These are phyloP conservation scores for Chrysanthemum makinoi DNA, from an alignment of 129 eudicot genomes.

Conservation along the genomic window DNA sequence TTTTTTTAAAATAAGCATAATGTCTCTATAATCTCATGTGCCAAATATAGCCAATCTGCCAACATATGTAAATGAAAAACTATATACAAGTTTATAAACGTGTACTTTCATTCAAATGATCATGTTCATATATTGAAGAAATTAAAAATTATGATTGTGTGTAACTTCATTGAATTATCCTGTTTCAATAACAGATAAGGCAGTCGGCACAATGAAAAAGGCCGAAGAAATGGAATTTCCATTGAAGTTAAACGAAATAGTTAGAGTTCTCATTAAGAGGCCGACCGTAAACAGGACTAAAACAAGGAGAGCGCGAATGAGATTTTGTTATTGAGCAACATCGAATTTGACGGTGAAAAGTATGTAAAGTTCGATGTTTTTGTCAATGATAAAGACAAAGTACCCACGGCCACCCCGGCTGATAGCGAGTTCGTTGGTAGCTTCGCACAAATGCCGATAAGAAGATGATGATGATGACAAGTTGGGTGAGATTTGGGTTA, in stretches of 20 bases:
- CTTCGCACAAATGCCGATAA: constrained; percentile 38
- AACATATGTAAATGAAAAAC: too few species aligned
- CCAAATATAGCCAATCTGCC: too few species aligned
- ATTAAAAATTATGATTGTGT: neutral
- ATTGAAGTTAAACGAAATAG: constrained; percentile 24
- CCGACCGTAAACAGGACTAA: constrained; percentile 38
- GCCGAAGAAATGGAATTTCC: constrained; percentile 27
- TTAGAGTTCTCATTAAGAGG: constrained; percentile 41
- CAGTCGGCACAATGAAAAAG: neutral
- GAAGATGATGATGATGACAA: constrained; percentile 1
- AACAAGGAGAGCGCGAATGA: constrained; percentile 38
- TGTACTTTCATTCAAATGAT: too few species aligned
- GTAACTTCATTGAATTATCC: neutral
- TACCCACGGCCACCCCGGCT: constrained; percentile 24
- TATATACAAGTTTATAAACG: too few species aligned
- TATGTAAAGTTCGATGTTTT: constrained; percentile 46
- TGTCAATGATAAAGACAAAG: constrained; percentile 40
- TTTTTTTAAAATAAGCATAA: too few species aligned
- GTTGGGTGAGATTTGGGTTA: constrained; percentile 32
- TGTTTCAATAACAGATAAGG: neutral
- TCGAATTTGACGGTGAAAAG: constrained; percentile 26
- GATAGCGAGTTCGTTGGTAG: constrained; percentile 57
- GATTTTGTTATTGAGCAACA: constrained; percentile 35
- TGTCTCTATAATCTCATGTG: too few species aligned
- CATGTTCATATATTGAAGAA: too few species aligned